Evolutionary conservation across 345 rosid species (phyloP), one percentile per base, ranked within the genome.

Genomic region (Linum usitatissimum): DNA sequence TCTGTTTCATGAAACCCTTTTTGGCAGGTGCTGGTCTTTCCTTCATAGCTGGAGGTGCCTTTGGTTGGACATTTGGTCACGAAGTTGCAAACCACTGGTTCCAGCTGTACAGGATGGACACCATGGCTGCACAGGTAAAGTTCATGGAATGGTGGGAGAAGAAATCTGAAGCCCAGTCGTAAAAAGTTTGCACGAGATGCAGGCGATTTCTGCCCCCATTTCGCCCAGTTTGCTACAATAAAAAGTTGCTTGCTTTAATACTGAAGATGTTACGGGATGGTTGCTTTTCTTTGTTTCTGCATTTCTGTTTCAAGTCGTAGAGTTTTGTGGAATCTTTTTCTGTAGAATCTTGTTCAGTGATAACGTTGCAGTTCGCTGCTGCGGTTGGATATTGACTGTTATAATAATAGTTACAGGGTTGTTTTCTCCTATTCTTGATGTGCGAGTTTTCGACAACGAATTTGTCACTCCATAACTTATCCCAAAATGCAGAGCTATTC

Each of bases 141-240:
- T 91, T 86, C 71, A 13, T 91, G 84, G 95, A 91, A 73, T 93
- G 97, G 99, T 87, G 94, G 96, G 83, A 90, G 77, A 77, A 53
- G 61, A 90, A 86, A 75, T 55, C 55, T 45, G 79, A 66, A 45
- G 70, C 75, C 70, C 62, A 71, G 65, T 68, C 73, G 54, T 76
- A 66, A 78, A 34, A 9, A 13, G 10, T 7, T n/a, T n/a, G n/a
- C n/a, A n/a, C 49, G 14, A 42, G 1, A 42, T 42, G 14, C 49
- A 31, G 36, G 36, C 36, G 6, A 42, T 42, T 14, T 7, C 51
- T 45, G 14, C 17, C 51, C 15, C 51, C 51, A 1, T 45, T 15
- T 15, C 51, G 13, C 51, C 4, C 17, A 13, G 0, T 45, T 45
- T 45, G 51, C 14, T 45, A 9, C 51, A 10, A 15, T 45, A 45